Percentiles rank a stretch among this genome's conserved stretches.
Conservation (phyloP, 2,329 filamentous ascomycete species). For the Ilyonectria mors-panacis region DNA sequence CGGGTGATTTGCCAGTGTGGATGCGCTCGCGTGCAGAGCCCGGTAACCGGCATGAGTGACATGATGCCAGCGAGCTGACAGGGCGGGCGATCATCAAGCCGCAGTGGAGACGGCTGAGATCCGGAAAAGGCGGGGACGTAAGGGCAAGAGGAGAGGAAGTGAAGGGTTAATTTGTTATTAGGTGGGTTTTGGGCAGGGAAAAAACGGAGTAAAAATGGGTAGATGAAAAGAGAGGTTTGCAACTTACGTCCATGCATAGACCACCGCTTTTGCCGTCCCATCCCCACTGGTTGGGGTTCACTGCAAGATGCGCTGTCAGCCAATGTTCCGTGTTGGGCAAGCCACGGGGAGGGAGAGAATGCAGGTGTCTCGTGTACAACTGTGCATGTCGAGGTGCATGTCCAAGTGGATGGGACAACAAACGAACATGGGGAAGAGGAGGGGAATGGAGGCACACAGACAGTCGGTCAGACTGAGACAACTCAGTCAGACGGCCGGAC, state of each 20-base stretch:
- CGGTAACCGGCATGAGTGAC: conserved; percentile 18
- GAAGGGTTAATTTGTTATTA: conserved; percentile 8
- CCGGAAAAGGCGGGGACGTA: neutral
- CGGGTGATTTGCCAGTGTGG: neutral
- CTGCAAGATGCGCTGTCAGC: conserved; percentile 51
- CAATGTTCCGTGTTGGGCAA: conserved; percentile 1
- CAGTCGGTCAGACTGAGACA: neutral
- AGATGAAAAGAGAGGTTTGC: conserved; percentile 1
- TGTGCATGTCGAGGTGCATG: neutral
- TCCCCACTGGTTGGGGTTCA: conserved; percentile 72
- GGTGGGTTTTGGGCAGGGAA: neutral
- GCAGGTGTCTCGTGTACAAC: neutral
- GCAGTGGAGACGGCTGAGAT: conserved; percentile 9
- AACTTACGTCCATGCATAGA: conserved; percentile 68
- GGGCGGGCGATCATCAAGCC: neutral
- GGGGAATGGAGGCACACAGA: neutral
- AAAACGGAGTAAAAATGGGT: conserved; percentile 10
- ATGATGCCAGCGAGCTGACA: conserved; percentile 4
- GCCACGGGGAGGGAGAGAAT: conserved; percentile 1
- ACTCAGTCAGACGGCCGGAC: too few species aligned
- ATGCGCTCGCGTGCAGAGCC: neutral
- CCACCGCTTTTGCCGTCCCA: conserved; percentile 56
- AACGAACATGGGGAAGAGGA: neutral
- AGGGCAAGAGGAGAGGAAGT: neutral
- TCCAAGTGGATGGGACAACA: neutral